Evolutionary conservation across 352 stramenopile genomes (phyloP), one percentile per base, ranked within the genome.

Genomic region (Phytophthora ohioensis): DNA sequence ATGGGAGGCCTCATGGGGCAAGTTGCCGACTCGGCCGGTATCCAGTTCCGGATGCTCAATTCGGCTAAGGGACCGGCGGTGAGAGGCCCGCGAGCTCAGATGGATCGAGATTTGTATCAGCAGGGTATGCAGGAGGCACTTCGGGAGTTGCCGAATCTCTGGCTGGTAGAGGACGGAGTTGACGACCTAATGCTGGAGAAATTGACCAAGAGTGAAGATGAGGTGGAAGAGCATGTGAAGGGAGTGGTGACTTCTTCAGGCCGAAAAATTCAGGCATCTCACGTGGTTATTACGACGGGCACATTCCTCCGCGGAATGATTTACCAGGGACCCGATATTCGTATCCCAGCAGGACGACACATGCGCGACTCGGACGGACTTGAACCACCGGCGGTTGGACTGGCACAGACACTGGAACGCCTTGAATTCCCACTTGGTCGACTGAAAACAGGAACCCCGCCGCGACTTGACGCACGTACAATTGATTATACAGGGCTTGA

Each of bases 11-110:
- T 99, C 51, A 99, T 99, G 88, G 97, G 97, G 10, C 87, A 91
- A 41, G 86, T 98, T 12, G 97, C 97, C 4, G 98, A 99, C 85
- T 72, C 84, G 30, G 96, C 90, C 1, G 97, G 96, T 27, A 99
- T 99, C 76, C 98, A 99, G 78, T 99, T 98, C 79, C 82, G 87
- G 8, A 96, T 99, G 82, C 85, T 99, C 48, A 99, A 99, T 82
- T 87, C 91, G 55, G 81, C 95, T 32, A 99, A 98, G 55, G 92
- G 93, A 2, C 90, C 92, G 0, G 93, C 92, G 1, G 91, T 97
- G 63, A 84, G 92, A 32, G 94, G 92, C 0, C 92, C 97, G 5
- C 81, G 98, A 56, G 97, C 92, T 36, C 97, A 99, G 73, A 98
- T 98, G 86, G 97, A 99, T 82, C 85, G 97, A 56, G 97, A 99